Conservation (phyloP, 1,139 yeast species). For the Torulaspora pretoriensis region DNA sequence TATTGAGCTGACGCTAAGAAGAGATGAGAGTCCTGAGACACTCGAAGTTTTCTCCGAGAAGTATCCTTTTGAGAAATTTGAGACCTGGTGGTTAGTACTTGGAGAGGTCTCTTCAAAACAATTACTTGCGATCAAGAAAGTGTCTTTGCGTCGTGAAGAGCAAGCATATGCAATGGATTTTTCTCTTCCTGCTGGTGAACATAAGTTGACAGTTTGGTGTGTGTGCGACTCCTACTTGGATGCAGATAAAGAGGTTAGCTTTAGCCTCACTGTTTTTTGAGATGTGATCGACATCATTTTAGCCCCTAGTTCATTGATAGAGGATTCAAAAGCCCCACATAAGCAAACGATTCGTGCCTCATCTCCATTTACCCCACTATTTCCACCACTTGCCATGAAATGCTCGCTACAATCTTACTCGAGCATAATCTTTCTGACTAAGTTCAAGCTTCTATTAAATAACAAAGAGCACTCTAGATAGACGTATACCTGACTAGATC, state of each 20-base stretch:
- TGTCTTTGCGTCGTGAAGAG: conserved; percentile 49
- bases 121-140: conserved; percentile 70
- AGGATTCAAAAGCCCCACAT: no score
- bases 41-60: conserved; percentile 52
- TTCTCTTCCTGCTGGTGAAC: conserved; percentile 59
- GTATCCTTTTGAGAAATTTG: conserved; percentile 60
- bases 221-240: conserved; percentile 88
- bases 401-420: no score
- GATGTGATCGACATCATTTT: neutral
- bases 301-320: no score
- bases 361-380: no score
- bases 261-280: conserved; percentile 48
- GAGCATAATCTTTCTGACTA: no score
- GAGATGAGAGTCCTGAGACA: conserved; percentile 77
- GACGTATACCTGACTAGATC: no score
- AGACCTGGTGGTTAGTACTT: conserved; percentile 81
- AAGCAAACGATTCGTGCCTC: no score
- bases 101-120: conserved; percentile 63
- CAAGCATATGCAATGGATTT: conserved; percentile 55
- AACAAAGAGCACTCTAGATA: no score
- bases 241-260: conserved; percentile 73
- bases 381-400: no score
- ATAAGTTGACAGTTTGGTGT: conserved; percentile 69
- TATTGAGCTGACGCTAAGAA: conserved; percentile 52
- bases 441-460: no score